These are phyloP conservation scores for Stygiomarasmius scandens DNA, from an alignment of 1,284 basidiomycete species.

Conservation along the genomic window DNA sequence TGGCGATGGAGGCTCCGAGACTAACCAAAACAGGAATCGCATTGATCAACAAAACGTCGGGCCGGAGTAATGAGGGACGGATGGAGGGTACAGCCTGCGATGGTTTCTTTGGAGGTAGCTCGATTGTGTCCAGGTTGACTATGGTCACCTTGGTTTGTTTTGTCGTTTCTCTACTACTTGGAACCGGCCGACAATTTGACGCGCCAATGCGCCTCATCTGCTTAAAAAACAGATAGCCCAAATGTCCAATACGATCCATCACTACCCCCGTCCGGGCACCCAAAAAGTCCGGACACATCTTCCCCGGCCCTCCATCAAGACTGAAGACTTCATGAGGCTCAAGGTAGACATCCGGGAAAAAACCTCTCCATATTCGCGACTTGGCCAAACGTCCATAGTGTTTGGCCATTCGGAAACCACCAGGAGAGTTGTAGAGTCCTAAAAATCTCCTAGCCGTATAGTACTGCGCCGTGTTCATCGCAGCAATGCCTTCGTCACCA, in stretches of 20 bases:
- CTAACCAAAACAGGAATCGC: not conserved
- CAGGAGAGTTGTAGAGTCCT: conserved; percentile 39
- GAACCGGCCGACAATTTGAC: not conserved
- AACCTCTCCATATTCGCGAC: conserved; percentile 30
- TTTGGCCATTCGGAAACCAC: conserved; percentile 34
- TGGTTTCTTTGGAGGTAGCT: too few relatives aligned
- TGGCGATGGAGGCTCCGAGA: not conserved
- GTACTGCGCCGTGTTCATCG: conserved; percentile 37
- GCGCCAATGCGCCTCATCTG: conserved; percentile 20
- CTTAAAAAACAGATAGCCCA: conserved; percentile 24
- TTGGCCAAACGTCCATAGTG: conserved; percentile 28
- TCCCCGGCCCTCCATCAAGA: conserved; percentile 20
- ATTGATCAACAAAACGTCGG: not conserved
- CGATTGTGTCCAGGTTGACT: not conserved
- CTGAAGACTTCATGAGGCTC: conserved; percentile 30
- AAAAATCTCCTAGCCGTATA: conserved; percentile 29
- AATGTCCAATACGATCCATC: conserved; percentile 28
- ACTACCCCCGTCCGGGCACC: conserved; percentile 29
- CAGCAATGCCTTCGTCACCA: conserved; percentile 36
- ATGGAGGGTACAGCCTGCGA: not conserved
- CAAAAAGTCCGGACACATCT: conserved; percentile 28
- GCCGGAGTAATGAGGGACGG: not conserved
- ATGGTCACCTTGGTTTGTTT: not conserved
- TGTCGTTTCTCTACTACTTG: not conserved
- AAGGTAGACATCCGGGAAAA: conserved; percentile 31